Percentiles rank a stretch among this genome's conserved stretches.
Conservation (phyloP, 306 rosid species). For the Potentilla sterilis region DNA sequence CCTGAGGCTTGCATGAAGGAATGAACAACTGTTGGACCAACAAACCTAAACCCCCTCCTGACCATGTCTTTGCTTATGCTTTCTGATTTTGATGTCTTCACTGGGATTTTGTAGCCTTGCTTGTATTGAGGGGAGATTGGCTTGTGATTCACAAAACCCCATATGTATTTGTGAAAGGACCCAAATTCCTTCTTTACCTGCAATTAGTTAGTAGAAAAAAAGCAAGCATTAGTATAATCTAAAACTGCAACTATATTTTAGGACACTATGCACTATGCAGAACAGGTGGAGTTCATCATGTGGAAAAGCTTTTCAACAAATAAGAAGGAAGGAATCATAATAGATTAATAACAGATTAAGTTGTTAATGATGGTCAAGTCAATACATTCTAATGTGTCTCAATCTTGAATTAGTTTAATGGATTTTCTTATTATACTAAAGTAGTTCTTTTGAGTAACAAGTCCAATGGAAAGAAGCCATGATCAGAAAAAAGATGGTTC, state of each 20-base stretch:
- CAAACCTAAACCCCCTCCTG: conserved; percentile 78
- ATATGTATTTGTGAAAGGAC: conserved; percentile 75
- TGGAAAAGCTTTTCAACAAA: conserved; percentile 32
- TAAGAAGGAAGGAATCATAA: conserved; percentile 14
- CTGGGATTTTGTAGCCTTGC: conserved; percentile 85
- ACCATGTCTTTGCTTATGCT: conserved; percentile 95
- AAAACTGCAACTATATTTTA: neutral
- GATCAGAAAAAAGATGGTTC: conserved; percentile 3
- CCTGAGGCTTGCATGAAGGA: conserved; percentile 98
- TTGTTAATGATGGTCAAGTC: conserved; percentile 20
- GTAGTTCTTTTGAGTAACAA: conserved; percentile 19
- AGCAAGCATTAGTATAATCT: neutral
- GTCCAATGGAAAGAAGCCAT: conserved; percentile 28
- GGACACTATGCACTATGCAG: conserved; percentile 16
- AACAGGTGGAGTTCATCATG: conserved; percentile 39
- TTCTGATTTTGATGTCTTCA: conserved; percentile 96
- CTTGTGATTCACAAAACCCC: conserved; percentile 89
- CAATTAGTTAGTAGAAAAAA: neutral
- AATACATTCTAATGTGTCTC: neutral
- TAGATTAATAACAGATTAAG: conserved; percentile 10
- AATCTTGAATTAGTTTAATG: conserved; percentile 1
- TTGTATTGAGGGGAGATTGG: conserved; percentile 84
- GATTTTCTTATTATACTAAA: conserved; percentile 29
- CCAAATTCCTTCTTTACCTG: conserved; percentile 81
- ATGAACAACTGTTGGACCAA: conserved; percentile 94